phyloP scores from a whole-genome alignment of 106 monocot species.

The Agapanthus africanus region DNA sequence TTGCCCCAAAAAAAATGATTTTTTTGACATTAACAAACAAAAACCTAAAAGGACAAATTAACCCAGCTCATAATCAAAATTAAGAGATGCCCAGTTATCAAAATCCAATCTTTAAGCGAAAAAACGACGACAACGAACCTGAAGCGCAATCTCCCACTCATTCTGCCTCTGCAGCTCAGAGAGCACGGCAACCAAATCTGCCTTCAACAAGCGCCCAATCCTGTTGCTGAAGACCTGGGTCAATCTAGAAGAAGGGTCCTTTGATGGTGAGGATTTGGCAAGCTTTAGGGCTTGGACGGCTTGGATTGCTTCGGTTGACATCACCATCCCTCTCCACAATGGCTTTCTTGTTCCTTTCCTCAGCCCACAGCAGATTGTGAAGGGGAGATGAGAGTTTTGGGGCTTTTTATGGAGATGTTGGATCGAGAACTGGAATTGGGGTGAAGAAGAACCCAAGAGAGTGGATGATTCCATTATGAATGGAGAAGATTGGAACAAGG shows the following conservation, averaged over 20 bases:
- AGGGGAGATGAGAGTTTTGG: not conserved
- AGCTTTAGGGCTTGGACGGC: slow-evolving; percentile 69
- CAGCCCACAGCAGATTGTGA: slow-evolving; percentile 44
- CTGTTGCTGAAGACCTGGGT: slow-evolving; percentile 23
- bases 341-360: slow-evolving; percentile 42
- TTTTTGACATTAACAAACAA: no score
- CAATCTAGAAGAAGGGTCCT: not conserved
- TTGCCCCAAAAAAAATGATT: no score
- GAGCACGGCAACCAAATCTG: slow-evolving; percentile 44
- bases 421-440: no score
- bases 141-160: slow-evolving; percentile 57
- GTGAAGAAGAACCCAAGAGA: no score
- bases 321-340: slow-evolving; percentile 40
- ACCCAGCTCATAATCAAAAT: no score
- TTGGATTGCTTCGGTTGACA: slow-evolving; percentile 73
- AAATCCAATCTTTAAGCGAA: no score
- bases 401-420: not conserved
- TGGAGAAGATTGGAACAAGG: no score
- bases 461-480: no score
- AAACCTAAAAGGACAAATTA: no score
- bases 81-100: no score
- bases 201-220: slow-evolving; percentile 42
- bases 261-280: slow-evolving; percentile 22
- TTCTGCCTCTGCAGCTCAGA: slow-evolving; percentile 62
- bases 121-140: no score